phyloP scores from a whole-genome alignment of 2,329 filamentous ascomycete genomes.

The Cladophialophora immunda region DNA sequence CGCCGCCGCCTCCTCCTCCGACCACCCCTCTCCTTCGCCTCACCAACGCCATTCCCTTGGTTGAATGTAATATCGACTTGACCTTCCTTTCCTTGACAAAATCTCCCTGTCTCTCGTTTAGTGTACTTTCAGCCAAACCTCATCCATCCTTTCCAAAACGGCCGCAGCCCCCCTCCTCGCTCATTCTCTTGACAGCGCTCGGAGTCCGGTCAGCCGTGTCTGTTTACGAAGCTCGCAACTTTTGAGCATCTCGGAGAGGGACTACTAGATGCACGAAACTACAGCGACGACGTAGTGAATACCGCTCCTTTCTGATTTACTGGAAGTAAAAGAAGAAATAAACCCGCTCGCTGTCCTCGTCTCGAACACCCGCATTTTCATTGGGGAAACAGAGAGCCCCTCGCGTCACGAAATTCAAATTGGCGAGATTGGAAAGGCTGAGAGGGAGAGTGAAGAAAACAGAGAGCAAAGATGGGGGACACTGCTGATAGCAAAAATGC shows the following conservation, averaged over 20 bases:
- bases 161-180: slow-evolving; percentile 3
- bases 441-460: not conserved
- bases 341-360: not conserved
- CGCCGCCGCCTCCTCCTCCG: not conserved
- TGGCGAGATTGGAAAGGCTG: not conserved
- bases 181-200: slow-evolving; percentile 11
- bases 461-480: slow-evolving; percentile 12
- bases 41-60: not conserved
- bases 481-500: slow-evolving; percentile 6
- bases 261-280: slow-evolving; percentile 5
- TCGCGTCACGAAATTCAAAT: not conserved
- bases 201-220: slow-evolving; percentile 26
- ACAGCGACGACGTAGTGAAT: slow-evolving; percentile 3
- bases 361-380: not conserved
- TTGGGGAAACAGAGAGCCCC: not conserved
- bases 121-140: slow-evolving; percentile 1
- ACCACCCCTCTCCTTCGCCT: not conserved
- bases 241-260: not conserved
- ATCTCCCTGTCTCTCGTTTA: slow-evolving; percentile 17
- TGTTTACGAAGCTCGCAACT: slow-evolving; percentile 4
- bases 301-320: not conserved
- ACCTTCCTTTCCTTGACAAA: not conserved
- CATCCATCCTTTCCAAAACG: slow-evolving; percentile 14
- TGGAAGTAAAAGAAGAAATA: not conserved
- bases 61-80: not conserved